Evolutionary conservation across 345 rosid genomes (phyloP), one percentile per base, ranked within the genome.

Genomic region (Excoecaria cochinchinensis): DNA sequence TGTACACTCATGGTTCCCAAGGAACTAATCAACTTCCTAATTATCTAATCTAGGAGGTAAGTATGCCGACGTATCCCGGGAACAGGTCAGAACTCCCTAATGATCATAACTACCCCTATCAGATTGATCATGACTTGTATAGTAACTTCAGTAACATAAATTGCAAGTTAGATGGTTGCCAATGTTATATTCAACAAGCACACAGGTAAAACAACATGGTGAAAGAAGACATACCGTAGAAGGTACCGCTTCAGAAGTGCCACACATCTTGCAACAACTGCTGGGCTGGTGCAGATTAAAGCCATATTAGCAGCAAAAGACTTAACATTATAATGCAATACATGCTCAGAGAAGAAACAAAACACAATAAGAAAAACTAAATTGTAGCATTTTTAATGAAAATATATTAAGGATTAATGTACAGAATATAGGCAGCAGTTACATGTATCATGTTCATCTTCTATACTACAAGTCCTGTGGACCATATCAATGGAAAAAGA

Each of bases 261-360:
- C 87, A 95, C 97, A 73, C 99, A 95, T 81, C 97, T 91, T 67
- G 91, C 93, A 77, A 95, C 98, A 65, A 93, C 97, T 58, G 97
- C 97, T 51, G 99, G 99, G 81, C 99, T 95, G 98, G 80, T 75
- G 77, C 69, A 80, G 75, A 76, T 71, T 66, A 69, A 61, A 81
- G 57, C 24, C 71, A 78, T 8, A 78, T 84, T 68, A 85, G 80
- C 56, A 76, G 79, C 61, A 74, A 77, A 70, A 48, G 73, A 66
- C 46, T 71, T 61, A 39, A 44, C 24, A 58, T 13, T 22, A 25
- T 25, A 36, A 74, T 15, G 52, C 17, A 4, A 17, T 48, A 69
- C 51, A 59, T 68, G 46, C 25, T 13, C 16, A 60, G 59, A 65
- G 67, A 21, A 10, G 31, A 71, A 39, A 39, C 24, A 22, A 22